Evolutionary conservation across 2,329 filamentous ascomycete species (phyloP).

Genomic region (Cryphonectria japonica): DNA sequence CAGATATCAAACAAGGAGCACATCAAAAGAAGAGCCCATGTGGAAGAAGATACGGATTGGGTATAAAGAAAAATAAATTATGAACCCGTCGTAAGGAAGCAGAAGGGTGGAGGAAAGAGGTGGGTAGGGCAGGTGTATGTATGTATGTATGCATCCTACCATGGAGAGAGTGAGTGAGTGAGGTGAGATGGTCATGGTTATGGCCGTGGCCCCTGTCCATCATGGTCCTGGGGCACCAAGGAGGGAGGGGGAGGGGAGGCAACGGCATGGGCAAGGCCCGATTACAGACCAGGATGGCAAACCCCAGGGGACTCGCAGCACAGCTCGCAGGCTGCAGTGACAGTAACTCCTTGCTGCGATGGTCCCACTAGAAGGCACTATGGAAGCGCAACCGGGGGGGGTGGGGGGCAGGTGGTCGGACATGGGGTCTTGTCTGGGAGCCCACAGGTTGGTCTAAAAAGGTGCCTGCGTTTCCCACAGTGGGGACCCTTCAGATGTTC

Average conservation of each 20-base stretch:
- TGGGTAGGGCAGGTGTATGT: conserved; percentile 25
- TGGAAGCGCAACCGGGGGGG: not conserved
- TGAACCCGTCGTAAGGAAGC: conserved; percentile 18
- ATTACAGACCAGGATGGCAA: conserved; percentile 7
- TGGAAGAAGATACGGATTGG: not conserved
- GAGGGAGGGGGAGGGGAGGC: not conserved
- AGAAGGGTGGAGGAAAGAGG: conserved; percentile 1
- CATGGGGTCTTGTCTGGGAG: not conserved
- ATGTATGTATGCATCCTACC: not conserved
- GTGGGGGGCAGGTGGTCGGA: not conserved
- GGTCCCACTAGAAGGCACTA: not conserved
- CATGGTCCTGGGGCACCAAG: not conserved
- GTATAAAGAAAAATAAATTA: conserved; percentile 12
- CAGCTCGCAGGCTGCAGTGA: not conserved
- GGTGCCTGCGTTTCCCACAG: conserved; percentile 1
- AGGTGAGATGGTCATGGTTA: conserved; percentile 17
- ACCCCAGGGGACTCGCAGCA: not conserved
- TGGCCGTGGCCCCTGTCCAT: not conserved
- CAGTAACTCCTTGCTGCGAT: not conserved
- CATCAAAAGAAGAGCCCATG: conserved; percentile 9
- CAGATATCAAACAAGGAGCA: conserved; percentile 20
- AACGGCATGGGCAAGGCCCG: conserved; percentile 5
- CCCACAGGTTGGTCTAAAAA: not conserved
- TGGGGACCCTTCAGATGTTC: not conserved
- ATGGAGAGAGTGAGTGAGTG: conserved; percentile 4